Evolutionary conservation across 352 stramenopile species (phyloP).

Genomic region (Lagenidium sp.): DNA sequence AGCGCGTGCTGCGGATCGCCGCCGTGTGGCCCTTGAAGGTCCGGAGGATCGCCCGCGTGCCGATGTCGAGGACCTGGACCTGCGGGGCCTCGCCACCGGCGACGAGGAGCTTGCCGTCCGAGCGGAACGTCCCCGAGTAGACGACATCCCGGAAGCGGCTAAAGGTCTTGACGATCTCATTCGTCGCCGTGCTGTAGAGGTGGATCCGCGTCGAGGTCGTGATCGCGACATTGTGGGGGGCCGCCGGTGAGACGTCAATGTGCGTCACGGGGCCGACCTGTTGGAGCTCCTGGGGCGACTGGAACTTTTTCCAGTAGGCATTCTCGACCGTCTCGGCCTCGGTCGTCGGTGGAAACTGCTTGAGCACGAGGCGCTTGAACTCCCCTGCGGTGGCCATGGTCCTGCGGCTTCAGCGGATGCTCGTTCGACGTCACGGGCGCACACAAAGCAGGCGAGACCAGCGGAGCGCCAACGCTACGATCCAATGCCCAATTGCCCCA

Average conservation of each 20-base stretch:
- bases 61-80: constrained; percentile 84
- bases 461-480: no score
- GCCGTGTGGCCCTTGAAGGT: constrained; percentile 81
- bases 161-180: constrained; percentile 85
- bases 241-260: constrained; percentile 73
- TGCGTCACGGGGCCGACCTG: constrained; percentile 79
- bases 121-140: constrained; percentile 80
- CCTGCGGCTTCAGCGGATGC: not conserved
- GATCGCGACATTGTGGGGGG: constrained; percentile 79
- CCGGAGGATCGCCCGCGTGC: constrained; percentile 74
- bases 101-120: constrained; percentile 83
- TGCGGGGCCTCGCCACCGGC: constrained; percentile 63
- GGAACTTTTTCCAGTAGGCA: constrained; percentile 86
- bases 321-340: constrained; percentile 75
- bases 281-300: constrained; percentile 71
- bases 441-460: no score
- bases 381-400: constrained; percentile 62
- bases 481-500: constrained; percentile 1
- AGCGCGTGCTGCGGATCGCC: constrained; percentile 70
- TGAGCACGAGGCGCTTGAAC: constrained; percentile 83
- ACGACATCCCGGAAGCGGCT: constrained; percentile 83
- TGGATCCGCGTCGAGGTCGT: constrained; percentile 84
- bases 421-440: no score
- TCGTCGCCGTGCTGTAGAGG: constrained; percentile 74
- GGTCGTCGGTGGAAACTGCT: constrained; percentile 77